A percentile compares a stretch with the other conserved stretches of the same genome.
Conservation (phyloP, 1,139 yeast genomes). For the Saccharomyces hybrid region DNA sequence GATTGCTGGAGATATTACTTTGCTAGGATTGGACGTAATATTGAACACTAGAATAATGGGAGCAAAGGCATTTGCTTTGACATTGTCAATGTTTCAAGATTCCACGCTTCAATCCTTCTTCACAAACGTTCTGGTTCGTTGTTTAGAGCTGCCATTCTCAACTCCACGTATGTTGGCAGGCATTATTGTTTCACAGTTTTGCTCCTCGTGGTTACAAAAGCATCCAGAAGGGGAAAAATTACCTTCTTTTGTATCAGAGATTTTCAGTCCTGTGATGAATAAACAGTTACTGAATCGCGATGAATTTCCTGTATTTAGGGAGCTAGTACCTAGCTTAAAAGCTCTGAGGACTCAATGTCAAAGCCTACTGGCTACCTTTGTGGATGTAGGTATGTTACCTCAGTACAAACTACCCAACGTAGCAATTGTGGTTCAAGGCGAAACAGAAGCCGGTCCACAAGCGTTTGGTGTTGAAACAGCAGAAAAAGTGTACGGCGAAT, state of each 20-base stretch:
- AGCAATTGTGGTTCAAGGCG: constrained; percentile 90
- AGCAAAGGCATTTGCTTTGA: constrained; percentile 67
- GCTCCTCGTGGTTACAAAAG: constrained; percentile 33
- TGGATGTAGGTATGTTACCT: constrained; percentile 66
- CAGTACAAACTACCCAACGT: constrained; percentile 73
- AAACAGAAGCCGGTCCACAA: constrained; percentile 87
- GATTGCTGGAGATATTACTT: constrained; percentile 80
- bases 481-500: constrained; percentile 56
- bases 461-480: constrained; percentile 83
- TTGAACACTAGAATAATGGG: constrained; percentile 71
- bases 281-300: constrained; percentile 42
- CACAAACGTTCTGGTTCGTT: constrained; percentile 26
- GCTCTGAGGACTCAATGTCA: constrained; percentile 84
- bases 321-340: constrained; percentile 77
- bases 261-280: constrained; percentile 35
- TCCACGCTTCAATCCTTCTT: constrained; percentile 38
- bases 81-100: constrained; percentile 49
- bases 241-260: constrained; percentile 25
- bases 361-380: constrained; percentile 69
- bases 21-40: constrained; percentile 71
- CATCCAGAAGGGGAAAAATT: constrained; percentile 11
- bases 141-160: constrained; percentile 48
- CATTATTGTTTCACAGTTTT: constrained; percentile 66
- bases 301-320: constrained; percentile 57
- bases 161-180: constrained; percentile 74